Evolutionary conservation across 2,329 filamentous ascomycete species (phyloP).

Genomic region (Ceratocystiopsis sp.): DNA sequence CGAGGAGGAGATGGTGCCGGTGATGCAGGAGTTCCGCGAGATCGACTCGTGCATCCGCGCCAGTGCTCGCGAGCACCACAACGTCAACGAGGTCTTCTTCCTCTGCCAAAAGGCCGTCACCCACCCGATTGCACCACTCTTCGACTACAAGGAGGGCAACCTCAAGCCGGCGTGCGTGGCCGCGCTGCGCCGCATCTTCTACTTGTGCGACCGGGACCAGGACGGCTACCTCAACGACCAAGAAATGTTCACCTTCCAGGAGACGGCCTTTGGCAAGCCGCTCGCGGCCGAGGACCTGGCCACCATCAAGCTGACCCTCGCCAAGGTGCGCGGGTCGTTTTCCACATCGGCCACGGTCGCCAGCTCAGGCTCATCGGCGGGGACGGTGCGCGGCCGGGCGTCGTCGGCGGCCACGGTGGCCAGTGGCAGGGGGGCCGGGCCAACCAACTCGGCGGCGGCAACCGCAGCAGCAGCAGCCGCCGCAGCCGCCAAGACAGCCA

Average conservation of each 20-base stretch:
- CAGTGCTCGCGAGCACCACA: conserved; percentile 79
- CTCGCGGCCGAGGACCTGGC: conserved; percentile 65
- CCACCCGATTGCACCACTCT: conserved; percentile 88
- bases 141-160: conserved; percentile 81
- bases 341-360: conserved; percentile 34
- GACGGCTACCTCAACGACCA: conserved; percentile 79
- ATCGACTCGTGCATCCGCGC: conserved; percentile 96
- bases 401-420: conserved; percentile 2
- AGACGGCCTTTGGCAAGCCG: conserved; percentile 80
- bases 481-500: no score
- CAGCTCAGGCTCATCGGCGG: conserved; percentile 41
- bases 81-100: conserved; percentile 94
- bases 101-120: conserved; percentile 97
- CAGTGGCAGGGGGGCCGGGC: conserved; percentile 2
- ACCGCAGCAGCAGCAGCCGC: not conserved
- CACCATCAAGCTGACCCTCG: conserved; percentile 81
- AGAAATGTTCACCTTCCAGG: conserved; percentile 83
- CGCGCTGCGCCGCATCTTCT: conserved; percentile 81
- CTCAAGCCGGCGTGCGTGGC: conserved; percentile 81
- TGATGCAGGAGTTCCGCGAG: conserved; percentile 98
- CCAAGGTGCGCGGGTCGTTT: conserved; percentile 39
- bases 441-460: not conserved
- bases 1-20: conserved; percentile 92
- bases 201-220: conserved; percentile 89
- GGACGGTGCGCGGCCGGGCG: not conserved